phyloP scores from a whole-genome alignment of 2,329 filamentous ascomycete genomes.

The Ascochyta fabae region DNA sequence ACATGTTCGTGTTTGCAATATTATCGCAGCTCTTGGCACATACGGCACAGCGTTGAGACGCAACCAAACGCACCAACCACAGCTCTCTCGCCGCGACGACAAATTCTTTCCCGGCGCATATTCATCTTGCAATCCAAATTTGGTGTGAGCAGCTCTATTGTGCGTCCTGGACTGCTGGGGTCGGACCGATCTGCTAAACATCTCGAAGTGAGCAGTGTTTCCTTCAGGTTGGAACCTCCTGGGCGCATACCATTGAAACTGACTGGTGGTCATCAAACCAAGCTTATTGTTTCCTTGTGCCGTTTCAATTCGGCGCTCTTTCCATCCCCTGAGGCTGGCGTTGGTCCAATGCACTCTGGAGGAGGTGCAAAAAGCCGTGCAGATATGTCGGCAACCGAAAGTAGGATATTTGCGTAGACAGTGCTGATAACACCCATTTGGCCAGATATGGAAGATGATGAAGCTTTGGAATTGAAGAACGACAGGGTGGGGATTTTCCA shows the following conservation, averaged over 20 bases:
- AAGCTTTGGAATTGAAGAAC: background rate
- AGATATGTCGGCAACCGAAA: slow-evolving; percentile 7
- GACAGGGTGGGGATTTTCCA: background rate
- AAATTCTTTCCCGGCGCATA: background rate
- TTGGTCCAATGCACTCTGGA: background rate
- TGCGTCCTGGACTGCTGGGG: background rate
- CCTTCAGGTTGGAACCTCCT: background rate
- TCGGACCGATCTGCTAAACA: background rate
- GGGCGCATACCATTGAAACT: background rate
- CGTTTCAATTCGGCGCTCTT: too few species aligned
- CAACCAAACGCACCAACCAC: background rate
- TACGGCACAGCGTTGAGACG: background rate
- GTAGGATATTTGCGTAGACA: slow-evolving; percentile 7
- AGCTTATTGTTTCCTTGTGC: background rate
- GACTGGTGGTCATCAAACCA: background rate
- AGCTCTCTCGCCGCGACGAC: background rate
- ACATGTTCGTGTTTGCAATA: background rate
- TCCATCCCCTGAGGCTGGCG: background rate
- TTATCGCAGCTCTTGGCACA: background rate
- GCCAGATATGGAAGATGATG: background rate
- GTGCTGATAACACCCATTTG: slow-evolving; percentile 5
- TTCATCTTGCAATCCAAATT: background rate
- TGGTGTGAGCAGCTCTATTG: background rate
- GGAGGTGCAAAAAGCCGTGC: slow-evolving; percentile 7
- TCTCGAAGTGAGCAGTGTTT: background rate